Evolutionary conservation across 2,329 filamentous ascomycete species (phyloP).

Genomic region (Penicillium sp.): DNA sequence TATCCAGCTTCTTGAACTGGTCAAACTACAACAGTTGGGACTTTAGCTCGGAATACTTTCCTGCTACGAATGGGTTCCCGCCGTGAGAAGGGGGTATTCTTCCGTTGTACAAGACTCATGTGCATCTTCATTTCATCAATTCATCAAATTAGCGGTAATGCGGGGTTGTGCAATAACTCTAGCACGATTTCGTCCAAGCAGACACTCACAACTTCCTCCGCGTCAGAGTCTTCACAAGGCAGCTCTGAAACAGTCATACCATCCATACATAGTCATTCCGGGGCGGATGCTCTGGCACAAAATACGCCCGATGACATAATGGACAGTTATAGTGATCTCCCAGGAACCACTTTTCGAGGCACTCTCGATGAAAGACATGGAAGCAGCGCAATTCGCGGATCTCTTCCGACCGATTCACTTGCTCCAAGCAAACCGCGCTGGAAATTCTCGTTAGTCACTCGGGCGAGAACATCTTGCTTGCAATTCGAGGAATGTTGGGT

Average conservation of each 20-base stretch:
- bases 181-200: neutral
- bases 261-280: constrained; percentile 41
- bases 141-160: constrained; percentile 9
- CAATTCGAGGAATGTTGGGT: neutral
- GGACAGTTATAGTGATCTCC: constrained; percentile 43
- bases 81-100: constrained; percentile 12
- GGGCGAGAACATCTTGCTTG: too few species aligned
- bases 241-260: constrained; percentile 26
- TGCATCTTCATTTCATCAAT: constrained; percentile 3
- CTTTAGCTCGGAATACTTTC: constrained; percentile 33
- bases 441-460: neutral
- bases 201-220: neutral
- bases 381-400: constrained; percentile 42
- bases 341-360: constrained; percentile 43
- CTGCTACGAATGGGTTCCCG: constrained; percentile 23
- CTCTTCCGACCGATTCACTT: constrained; percentile 36
- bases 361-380: constrained; percentile 44
- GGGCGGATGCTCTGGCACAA: constrained; percentile 30
- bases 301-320: constrained; percentile 41
- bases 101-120: constrained; percentile 1
- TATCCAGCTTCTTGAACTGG: constrained; percentile 38
- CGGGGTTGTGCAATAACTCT: neutral
- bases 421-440: constrained; percentile 43
- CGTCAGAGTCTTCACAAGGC: neutral
- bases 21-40: constrained; percentile 37